Evolutionary conservation across 202 grass and related monocot species (phyloP), one percentile per base, ranked within the genome.

Genomic region (Alloteropsis angusta): DNA sequence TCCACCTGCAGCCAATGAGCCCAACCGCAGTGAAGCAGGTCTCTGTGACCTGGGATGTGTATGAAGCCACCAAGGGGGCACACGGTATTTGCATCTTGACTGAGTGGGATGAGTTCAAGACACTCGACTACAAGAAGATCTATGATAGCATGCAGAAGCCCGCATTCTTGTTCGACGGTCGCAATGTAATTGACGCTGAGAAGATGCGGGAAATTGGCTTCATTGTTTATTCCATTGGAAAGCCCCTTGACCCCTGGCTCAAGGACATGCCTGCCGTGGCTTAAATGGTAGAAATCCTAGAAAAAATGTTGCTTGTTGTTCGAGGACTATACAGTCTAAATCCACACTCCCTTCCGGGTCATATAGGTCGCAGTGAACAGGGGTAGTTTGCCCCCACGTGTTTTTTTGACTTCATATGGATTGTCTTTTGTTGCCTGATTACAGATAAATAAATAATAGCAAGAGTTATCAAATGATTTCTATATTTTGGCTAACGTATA

Each of bases 221-320:
- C 79, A 96, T 96, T 62, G 89, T 92, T 79, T 96, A 92, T 87
- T 96, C 93, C 55, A 94, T 94, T 4, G 92, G 92, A 19, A 94
- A 87, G 88, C 92, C 92, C 35, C 84, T 94, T 12, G 92, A 94
- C 54, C 65, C 77, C 30, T 94, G 92, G 92, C 92, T 94, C 62
- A 94, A 94, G 88, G 92, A 94, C 77, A 91, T 94, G 88, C 92
- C 92, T 14, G 88, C 92, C 6, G 81, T 94, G 64, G 92, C 92
- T 73, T 93, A 90, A 80, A 75, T 84, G 23, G 55, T 49, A 55
- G 39, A 10, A 37, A 45, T 75, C 45, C 34, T 64, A 43, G 34
- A 62, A 7, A 47, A 22, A 62, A 41, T 28, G 34, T 53, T 62
- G 13, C 54, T 50, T 8, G 21, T 38, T 41, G 38, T 81, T 61